Conservation (phyloP, 345 rosid genomes). For the Lumnitzera racemosa region DNA sequence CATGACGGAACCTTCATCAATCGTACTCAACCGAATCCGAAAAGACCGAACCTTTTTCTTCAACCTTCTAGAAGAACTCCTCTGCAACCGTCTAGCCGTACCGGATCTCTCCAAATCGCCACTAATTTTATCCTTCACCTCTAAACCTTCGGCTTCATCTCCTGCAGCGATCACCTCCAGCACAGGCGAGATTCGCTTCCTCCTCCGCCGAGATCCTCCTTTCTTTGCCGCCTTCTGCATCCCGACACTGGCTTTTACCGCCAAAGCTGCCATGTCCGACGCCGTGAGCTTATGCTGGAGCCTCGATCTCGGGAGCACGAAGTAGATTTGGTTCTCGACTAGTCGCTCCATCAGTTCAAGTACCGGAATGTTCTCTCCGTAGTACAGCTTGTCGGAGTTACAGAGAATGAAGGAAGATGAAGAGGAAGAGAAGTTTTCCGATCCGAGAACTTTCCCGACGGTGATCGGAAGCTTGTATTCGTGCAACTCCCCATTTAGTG, state of each 20-base stretch:
- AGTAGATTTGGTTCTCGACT: conserved; percentile 19
- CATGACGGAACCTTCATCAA: conserved; percentile 7
- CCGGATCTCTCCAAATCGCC: background rate
- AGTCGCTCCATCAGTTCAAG: conserved; percentile 13
- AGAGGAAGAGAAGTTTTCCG: conserved; percentile 9
- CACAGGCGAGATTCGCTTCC: conserved; percentile 12
- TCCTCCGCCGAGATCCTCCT: background rate
- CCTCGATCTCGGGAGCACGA: conserved; percentile 17
- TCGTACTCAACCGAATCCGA: conserved; percentile 12
- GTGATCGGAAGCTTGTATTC: conserved; percentile 15
- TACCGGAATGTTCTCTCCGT: conserved; percentile 18
- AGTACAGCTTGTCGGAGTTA: conserved; percentile 21
- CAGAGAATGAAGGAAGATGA: conserved; percentile 13
- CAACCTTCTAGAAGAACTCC: conserved; percentile 4
- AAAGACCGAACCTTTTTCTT: conserved; percentile 11
- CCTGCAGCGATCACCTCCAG: conserved; percentile 2
- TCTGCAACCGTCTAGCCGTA: conserved; percentile 2
- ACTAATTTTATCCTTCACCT: background rate
- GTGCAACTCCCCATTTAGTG: conserved; percentile 15
- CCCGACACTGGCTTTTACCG: conserved; percentile 29
- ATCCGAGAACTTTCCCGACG: conserved; percentile 16
- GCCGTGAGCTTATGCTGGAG: conserved; percentile 15
- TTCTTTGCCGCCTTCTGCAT: conserved; percentile 6
- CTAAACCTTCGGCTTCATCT: background rate
- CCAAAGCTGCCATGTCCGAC: conserved; percentile 27